phyloP scores from a whole-genome alignment of 108 stramenopile genomes.

The Poteriospumella lacustris region DNA sequence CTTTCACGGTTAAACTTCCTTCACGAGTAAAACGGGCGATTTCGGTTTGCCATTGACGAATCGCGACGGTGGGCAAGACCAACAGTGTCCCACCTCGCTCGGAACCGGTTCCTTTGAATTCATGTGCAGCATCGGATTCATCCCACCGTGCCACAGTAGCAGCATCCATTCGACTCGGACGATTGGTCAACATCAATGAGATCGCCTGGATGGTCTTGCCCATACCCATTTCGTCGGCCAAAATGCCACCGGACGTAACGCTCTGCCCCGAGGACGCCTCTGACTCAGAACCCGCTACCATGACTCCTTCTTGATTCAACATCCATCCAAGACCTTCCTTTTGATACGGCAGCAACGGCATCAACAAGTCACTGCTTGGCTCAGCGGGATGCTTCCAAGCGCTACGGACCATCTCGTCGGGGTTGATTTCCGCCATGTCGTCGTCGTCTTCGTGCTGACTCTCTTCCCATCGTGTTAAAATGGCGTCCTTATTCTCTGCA shows the following conservation, averaged over 20 bases:
- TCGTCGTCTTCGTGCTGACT: slow-evolving; percentile 47
- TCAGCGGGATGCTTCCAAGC: slow-evolving; percentile 68
- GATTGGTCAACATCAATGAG: slow-evolving; percentile 74
- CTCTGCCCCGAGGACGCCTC: no score
- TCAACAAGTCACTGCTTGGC: slow-evolving; percentile 67
- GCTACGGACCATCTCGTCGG: slow-evolving; percentile 77
- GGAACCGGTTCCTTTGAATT: slow-evolving; percentile 31
- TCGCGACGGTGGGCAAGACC: slow-evolving; percentile 86
- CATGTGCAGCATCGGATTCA: slow-evolving; percentile 68
- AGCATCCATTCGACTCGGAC: slow-evolving; percentile 47
- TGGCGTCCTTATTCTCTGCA: background rate
- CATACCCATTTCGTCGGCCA: slow-evolving; percentile 77
- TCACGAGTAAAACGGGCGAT: slow-evolving; percentile 80
- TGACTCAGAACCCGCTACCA: no score
- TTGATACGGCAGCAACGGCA: slow-evolving; percentile 86
- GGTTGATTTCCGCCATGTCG: slow-evolving; percentile 45
- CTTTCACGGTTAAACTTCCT: slow-evolving; percentile 67
- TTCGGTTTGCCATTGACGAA: slow-evolving; percentile 91
- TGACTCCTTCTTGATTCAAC: slow-evolving; percentile 64
- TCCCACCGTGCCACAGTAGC: slow-evolving; percentile 49
- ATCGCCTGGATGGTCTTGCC: slow-evolving; percentile 87
- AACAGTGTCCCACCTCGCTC: slow-evolving; percentile 73
- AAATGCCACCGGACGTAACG: slow-evolving; percentile 91
- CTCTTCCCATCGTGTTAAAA: slow-evolving; percentile 31
- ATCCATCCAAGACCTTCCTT: slow-evolving; percentile 88